Conservation (phyloP, 2,329 filamentous ascomycete genomes). For the Stachybotrys chlorohalonatus region DNA sequence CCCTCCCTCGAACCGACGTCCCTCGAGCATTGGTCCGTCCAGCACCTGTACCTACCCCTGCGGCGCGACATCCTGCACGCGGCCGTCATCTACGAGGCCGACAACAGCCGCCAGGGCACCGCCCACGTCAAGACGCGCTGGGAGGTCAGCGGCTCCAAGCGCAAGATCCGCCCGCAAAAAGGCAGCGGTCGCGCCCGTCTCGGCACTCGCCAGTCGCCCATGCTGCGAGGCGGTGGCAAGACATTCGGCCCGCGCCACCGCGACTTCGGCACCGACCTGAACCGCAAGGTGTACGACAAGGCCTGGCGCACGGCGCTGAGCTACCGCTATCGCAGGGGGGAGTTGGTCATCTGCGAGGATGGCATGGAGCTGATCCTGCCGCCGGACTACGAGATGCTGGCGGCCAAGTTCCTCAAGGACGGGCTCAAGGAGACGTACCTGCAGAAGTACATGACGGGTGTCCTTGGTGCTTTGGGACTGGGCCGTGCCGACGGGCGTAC, state of each 20-base stretch:
- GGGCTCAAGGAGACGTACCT: slow-evolving; percentile 47
- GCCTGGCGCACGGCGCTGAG: slow-evolving; percentile 92
- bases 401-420: slow-evolving; percentile 32
- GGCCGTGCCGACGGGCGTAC: slow-evolving; percentile 59
- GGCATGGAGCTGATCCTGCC: slow-evolving; percentile 58
- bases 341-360: slow-evolving; percentile 78
- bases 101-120: slow-evolving; percentile 78
- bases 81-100: slow-evolving; percentile 87
- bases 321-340: slow-evolving; percentile 80
- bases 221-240: slow-evolving; percentile 78
- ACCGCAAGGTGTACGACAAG: slow-evolving; percentile 85
- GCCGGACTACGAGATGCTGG: slow-evolving; percentile 36
- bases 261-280: slow-evolving; percentile 79
- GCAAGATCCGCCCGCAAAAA: slow-evolving; percentile 81
- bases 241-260: slow-evolving; percentile 83
- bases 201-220: slow-evolving; percentile 73
- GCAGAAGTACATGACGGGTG: slow-evolving; percentile 53
- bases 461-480: slow-evolving; percentile 65
- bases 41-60: slow-evolving; percentile 79
- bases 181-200: slow-evolving; percentile 72
- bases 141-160: slow-evolving; percentile 75
- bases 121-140: slow-evolving; percentile 72
- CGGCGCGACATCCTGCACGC: slow-evolving; percentile 88
- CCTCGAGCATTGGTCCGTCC: slow-evolving; percentile 68
- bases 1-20: slow-evolving; percentile 76